Evolutionary conservation across 2,329 filamentous ascomycete genomes (phyloP), one percentile per base, ranked within the genome.

Genomic region (Botrytis fragariae): DNA sequence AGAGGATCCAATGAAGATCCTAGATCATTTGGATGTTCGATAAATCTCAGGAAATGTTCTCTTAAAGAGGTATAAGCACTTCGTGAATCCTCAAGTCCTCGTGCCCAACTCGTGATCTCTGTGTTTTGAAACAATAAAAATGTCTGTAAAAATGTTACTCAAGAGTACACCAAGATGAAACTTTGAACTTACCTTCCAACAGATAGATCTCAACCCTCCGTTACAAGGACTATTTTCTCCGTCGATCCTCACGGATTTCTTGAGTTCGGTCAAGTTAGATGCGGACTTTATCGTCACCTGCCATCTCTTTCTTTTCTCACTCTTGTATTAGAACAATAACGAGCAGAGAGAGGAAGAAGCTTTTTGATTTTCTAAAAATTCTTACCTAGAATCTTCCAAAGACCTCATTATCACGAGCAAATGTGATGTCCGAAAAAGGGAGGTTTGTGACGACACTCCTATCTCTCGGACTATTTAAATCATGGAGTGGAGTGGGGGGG

Each of bases 11-110:
- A 84, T 8, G 89, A 87, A 35, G 92, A 89, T 72, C 91, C 88
- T 74, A 97, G 85, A 78, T 94, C 90, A 81, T 97, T 92, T 0
- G 94, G 94, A 76, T 97, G 91, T 75, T 94, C 90, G 80, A 97
- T 93, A 76, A 91, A 94, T 80, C 90, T 91, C 69, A 98, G 84
- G 77, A 96, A 92, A 80, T 94, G 92, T 3, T 91, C 87, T 76
- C 90, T 88, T 3, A 93, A 84, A 35, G 91, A 89, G 32, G 86
- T 83, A 82, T 98, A 98, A n/a, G 90, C 88, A 74, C 87, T 88
- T 76, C 95, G 90, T 42, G 90, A 90, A 77, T 93, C 89, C 32
- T 86, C 83, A 39, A 97, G 84, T 69, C 87, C 87, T 73, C 87
- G 86, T 48, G 87, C 84, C 94, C 95, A 97, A 84, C 88, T 87